Evolutionary conservation across 208 protist genomes (phyloP).

Genomic region (Acanthamoeba rhysodes): DNA sequence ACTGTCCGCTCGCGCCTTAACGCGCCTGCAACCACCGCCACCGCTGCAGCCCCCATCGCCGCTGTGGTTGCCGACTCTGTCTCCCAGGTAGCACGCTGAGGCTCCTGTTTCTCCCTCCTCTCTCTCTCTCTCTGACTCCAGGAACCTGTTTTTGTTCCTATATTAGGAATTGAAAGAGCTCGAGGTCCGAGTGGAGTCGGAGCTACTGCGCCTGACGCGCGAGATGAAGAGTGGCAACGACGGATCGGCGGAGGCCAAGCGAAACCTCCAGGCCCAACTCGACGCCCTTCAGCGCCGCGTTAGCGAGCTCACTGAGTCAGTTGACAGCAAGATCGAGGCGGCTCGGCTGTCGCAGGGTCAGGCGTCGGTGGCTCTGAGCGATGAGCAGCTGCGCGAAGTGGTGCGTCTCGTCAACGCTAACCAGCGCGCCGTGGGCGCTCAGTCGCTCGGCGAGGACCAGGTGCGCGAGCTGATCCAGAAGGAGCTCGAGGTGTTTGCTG

Average conservation of each 20-base stretch:
- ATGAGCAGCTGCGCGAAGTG: slow-evolving; percentile 29
- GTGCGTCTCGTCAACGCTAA: background rate
- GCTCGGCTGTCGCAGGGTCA: background rate
- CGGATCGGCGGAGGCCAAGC: background rate
- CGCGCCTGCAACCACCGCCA: background rate
- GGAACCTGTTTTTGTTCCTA: too few species aligned
- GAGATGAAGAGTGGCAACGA: slow-evolving; percentile 31
- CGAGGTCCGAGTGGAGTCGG: background rate
- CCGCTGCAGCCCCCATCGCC: background rate
- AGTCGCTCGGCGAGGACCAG: background rate
- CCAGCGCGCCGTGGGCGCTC: background rate
- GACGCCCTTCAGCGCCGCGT: slow-evolving; percentile 17
- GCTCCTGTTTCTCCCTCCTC: too few species aligned
- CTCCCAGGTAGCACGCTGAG: background rate
- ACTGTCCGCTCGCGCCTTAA: background rate
- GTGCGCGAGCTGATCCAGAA: slow-evolving; percentile 24
- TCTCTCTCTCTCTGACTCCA: too few species aligned
- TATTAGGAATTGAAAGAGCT: slow-evolving; percentile 26
- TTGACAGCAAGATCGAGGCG: slow-evolving; percentile 5
- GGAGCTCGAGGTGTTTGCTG: slow-evolving; percentile 63
- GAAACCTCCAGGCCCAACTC: background rate
- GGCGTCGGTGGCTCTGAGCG: background rate
- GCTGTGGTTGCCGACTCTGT: background rate
- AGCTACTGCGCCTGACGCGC: background rate
- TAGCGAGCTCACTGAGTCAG: background rate